Evolutionary conservation across 805 yeast genomes (phyloP), one percentile per base, ranked within the genome.

Genomic region (Pichia ethanolica): DNA sequence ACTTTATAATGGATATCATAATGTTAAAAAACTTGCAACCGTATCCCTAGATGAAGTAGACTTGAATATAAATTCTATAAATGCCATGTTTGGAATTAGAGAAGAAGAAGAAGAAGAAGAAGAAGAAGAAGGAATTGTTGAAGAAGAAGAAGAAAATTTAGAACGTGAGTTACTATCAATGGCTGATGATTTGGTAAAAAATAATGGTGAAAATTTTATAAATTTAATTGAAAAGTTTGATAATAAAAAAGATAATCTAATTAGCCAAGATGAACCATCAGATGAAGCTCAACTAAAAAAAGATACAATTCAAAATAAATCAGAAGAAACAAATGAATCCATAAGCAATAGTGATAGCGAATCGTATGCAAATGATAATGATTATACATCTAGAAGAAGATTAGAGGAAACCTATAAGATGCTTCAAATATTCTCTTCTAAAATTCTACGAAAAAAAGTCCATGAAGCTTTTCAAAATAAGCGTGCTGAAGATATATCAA

Each of bases 211-310:
- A 54, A 78, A 81, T 39, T 86, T 89, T 54, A 75, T 88, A 34
- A 83, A 83, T 54, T 82, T 87, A 75, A 83, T 89, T 79, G 95
- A 88, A 63, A 75, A 80, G 47, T 70, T 86, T 42, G 86, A 89
- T 4, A 75, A 76, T 25, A 25, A 12, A 9, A 20, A 11, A 30
- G 40, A 46, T 27, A 42, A 14, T 27, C 45, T 20, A 35, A 41
- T 44, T 39, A 30, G 43, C 7, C 36, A 13, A 35, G 44, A 34
- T 33, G 45, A 32, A 20, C 20, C 20, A 20, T 20, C 20, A 7
- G 52, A 54, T 11, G 52, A 47, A 13, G 44, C 26, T 13, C 46
- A 42, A 6, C 26, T 48, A 1, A 56, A 53, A 1, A 53, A 49
- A 7, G 59, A 55, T 7, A 53, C 52, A 6, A 55, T 53, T 8